Conservation (phyloP, 108 stramenopile species). For the Fistulifera solaris region DNA sequence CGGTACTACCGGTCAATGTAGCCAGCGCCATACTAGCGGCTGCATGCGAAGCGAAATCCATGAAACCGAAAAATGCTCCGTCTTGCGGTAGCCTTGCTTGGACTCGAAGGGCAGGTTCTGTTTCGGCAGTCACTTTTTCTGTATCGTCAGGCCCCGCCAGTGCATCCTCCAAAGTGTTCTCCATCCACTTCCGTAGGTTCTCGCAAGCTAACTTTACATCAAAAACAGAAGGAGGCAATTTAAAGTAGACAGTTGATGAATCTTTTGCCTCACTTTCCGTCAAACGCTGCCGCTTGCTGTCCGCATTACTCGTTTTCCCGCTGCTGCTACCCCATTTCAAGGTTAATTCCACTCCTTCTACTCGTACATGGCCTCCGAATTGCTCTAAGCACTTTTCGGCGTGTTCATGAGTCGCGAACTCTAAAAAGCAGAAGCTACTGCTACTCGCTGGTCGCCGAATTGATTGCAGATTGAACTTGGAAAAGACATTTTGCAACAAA, state of each 20-base stretch:
- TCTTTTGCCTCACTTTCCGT: conserved; percentile 69
- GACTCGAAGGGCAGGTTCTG: conserved; percentile 76
- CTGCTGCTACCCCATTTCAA: conserved; percentile 64
- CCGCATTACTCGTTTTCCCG: conserved; percentile 9
- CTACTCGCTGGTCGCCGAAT: conserved; percentile 47
- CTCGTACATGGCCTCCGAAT: conserved; percentile 26
- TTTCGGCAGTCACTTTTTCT: conserved; percentile 57
- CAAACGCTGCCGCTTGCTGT: conserved; percentile 33
- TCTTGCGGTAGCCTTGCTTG: conserved; percentile 21
- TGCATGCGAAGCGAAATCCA: conserved; percentile 82
- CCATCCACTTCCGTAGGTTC: conserved; percentile 34
- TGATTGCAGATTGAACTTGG: conserved; percentile 27
- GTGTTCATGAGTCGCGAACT: conserved; percentile 61
- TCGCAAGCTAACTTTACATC: conserved; percentile 21
- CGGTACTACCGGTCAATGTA: conserved; percentile 69
- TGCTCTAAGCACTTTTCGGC: conserved; percentile 48
- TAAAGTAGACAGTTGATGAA: conserved; percentile 66
- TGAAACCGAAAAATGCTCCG: conserved; percentile 59
- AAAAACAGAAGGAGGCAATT: conserved; percentile 30
- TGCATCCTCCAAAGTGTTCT: conserved; percentile 66
- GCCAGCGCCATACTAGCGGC: conserved; percentile 79
- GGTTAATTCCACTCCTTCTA: conserved; percentile 43
- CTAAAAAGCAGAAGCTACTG: conserved; percentile 66
- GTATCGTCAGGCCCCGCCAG: conserved; percentile 36
- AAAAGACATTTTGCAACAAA: conserved; percentile 47